Base-by-base conservation (phyloP, 139 green algal genomes). In the Eudorina sp. region DNA sequence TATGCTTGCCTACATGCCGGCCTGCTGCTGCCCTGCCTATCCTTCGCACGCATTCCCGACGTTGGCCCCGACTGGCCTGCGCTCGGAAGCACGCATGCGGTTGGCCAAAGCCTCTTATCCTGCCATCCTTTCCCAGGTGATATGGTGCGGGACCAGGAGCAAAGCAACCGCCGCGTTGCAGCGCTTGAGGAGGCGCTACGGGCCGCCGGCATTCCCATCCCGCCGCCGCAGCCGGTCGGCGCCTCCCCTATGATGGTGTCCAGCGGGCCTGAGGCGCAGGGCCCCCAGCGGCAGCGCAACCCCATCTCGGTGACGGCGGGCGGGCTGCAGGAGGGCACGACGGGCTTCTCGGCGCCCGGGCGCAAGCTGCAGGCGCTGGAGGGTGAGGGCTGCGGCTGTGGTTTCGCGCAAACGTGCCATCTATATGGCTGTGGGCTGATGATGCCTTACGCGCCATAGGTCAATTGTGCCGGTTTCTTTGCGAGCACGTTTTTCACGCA, bases 231-330 rank as follows among this genome's bases (percentile, higher is more conserved):
- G 25, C 73, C 41, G 9, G n/a, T 25, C 3, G 73, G 38, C 9
- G 31, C 41, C 43, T 41, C 78, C 55, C 16, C 40, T 34, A 23
- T 48, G 0, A 13, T 31, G 9, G 75, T 48, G 31, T 53, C 48
- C 1, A 60, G 43, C 40, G 27, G 18, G n/a, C 41, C 41, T 5
- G 64, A 53, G 34, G 25, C n/a, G 46, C 4, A 16, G 31, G 62
- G 2, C 16, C 51, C 48, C 58, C 43, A 68, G 64, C 58, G 64
- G 38, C 64, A 79, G 68, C 68, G 83, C 51, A 88, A 88, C 66
- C 38, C 83, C 36, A 81, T 88, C 38, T 29, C 11, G 6, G 83
- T 88, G 7, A 62, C 69, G 25, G 41, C 60, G 27, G 80, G 60
- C 41, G 16, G 23, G 9, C 4, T 41, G 29, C 53, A 62, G 25